Base-by-base conservation (phyloP, 2,329 filamentous ascomycete genomes). In the Herpotrichia juniperi region DNA sequence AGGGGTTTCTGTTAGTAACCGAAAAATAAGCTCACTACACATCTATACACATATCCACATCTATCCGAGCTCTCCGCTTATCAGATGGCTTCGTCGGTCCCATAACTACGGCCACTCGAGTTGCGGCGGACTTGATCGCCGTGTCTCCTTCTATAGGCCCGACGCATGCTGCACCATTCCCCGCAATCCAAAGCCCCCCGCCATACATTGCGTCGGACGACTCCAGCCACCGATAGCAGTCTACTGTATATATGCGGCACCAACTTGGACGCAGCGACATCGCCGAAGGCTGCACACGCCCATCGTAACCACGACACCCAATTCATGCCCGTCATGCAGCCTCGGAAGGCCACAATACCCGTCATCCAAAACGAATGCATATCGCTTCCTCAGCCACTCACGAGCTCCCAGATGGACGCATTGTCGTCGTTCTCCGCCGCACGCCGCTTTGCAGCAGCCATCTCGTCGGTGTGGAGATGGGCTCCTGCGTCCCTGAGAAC, bases 381-480 rank as follows among this genome's bases (percentile, higher is more conserved):
- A 42, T 45, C 40, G 37, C 22, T 21, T 16, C 34, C 49, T 72
- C 66, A 72, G 47, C 69, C 67, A 66, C 67, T 71, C 51, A 64
- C 64, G 46, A 63, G 54, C 46, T 56, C 50, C 72, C 72, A 75
- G n/a, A 68, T 55, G 24, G 51, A 61, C 49, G 58, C 56, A 50
- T 66, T 63, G 56, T 69, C 49, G 19, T 50, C 71, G 58, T 67
- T 62, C 57, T 61, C 63, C 22, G 66, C 58, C 48, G 67, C 63
- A 57, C 72, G 78, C 45, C 82, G 70, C 64, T 77, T 78, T 34
- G 83, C 83, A 35, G 81, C 77, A 24, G 74, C 40, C 37, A 24
- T 22, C 71, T 86, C 83, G 53, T 83, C 81, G 3, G 80, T 76
- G 63, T 86, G 82, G 59, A 86, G 71, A 76, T 86, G 83, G 21